A percentile compares a stretch with the other conserved stretches of the same genome.
Evolutionary conservation across 768 basidiomycete genomes (phyloP).

Genomic region (Fomitopsis serialis): DNA sequence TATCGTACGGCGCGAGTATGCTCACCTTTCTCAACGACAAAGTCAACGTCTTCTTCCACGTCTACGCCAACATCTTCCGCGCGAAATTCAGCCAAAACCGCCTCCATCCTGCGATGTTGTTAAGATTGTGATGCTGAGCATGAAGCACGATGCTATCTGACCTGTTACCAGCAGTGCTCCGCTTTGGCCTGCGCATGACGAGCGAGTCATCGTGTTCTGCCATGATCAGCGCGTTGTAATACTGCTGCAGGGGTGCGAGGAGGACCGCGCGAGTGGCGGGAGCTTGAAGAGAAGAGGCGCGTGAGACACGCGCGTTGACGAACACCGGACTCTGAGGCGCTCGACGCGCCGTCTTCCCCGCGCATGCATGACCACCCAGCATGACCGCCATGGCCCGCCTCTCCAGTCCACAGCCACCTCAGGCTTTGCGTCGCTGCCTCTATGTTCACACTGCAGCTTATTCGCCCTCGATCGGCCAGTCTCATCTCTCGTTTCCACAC

Average conservation of each 20-base stretch:
- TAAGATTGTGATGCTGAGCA: no score
- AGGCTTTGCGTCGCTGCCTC: background rate
- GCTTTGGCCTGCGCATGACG: conserved; percentile 53
- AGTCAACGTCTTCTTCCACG: conserved; percentile 71
- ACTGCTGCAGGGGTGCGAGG: no score
- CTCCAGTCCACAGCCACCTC: background rate
- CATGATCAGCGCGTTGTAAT: conserved; percentile 7
- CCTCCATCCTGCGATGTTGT: conserved; percentile 45
- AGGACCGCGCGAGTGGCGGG: no score
- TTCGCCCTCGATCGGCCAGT: background rate
- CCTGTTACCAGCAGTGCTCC: conserved; percentile 80
- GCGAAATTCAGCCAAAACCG: conserved; percentile 68
- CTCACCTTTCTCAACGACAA: conserved; percentile 57
- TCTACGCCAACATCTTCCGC: conserved; percentile 47
- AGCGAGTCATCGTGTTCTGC: conserved; percentile 37
- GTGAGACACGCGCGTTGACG: no score
- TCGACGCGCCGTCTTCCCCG: no score
- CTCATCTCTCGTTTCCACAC: conserved; percentile 30
- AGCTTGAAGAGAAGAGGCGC: no score
- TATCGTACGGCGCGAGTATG: background rate
- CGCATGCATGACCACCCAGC: no score
- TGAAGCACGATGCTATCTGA: conserved; percentile 15
- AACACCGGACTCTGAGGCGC: background rate
- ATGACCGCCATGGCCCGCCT: no score
- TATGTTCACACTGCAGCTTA: background rate